These are phyloP conservation scores for Fusarium longipes DNA, from an alignment of 2,329 filamentous ascomycete species.

Conservation along the genomic window DNA sequence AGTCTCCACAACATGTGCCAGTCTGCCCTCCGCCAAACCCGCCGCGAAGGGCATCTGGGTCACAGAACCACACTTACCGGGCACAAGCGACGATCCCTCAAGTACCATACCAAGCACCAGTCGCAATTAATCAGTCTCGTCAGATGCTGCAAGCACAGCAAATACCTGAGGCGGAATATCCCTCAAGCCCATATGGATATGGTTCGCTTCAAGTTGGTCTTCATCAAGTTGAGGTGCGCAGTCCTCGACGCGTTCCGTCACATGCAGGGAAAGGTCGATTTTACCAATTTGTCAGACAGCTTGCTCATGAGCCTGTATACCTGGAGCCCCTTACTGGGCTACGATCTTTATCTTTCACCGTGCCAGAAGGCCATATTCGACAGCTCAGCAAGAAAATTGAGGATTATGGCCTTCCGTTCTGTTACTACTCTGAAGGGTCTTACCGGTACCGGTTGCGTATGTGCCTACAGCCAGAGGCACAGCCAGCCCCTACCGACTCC, in stretches of 20 bases:
- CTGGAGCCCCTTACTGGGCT: constrained; percentile 51
- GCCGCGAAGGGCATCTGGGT: constrained; percentile 8
- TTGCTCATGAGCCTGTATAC: constrained; percentile 60
- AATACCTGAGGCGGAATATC: constrained; percentile 52
- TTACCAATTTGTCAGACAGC: constrained; percentile 68
- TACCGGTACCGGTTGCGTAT: constrained; percentile 77
- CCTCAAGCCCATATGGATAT: constrained; percentile 55
- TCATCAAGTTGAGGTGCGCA: constrained; percentile 61
- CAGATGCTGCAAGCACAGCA: not conserved
- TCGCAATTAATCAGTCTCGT: not conserved
- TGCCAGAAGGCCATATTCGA: constrained; percentile 53
- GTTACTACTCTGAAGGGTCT: constrained; percentile 62
- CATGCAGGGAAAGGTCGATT: constrained; percentile 50
- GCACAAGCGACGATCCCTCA: not conserved
- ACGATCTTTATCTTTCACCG: constrained; percentile 60
- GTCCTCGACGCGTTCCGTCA: constrained; percentile 58
- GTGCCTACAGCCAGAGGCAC: constrained; percentile 52
- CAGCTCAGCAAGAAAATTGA: constrained; percentile 51
- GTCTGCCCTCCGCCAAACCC: constrained; percentile 4
- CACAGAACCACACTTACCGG: constrained; percentile 9
- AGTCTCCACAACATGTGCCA: constrained; percentile 20
- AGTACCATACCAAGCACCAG: constrained; percentile 10
- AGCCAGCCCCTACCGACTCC: constrained; percentile 52
- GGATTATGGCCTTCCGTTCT: constrained; percentile 50
- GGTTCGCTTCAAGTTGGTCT: constrained; percentile 57